These are phyloP conservation scores for Fusarium sp. DNA, from an alignment of 2,329 filamentous ascomycete genomes.

Conservation along the genomic window DNA sequence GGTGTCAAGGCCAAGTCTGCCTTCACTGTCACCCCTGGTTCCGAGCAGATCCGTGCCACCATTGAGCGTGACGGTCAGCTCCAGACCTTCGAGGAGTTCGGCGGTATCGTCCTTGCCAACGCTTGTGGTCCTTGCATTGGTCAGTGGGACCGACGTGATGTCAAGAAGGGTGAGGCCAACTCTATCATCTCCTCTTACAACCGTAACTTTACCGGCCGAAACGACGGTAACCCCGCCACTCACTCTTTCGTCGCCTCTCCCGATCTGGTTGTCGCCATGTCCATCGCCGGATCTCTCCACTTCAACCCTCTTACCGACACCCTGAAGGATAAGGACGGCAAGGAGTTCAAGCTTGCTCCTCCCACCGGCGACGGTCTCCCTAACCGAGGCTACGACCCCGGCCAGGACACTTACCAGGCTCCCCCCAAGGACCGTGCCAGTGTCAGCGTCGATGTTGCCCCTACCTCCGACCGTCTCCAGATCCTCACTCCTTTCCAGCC, in stretches of 20 bases:
- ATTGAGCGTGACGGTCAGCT: constrained; percentile 90
- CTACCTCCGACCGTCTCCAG: constrained; percentile 93
- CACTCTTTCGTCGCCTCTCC: constrained; percentile 94
- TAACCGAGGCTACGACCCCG: constrained; percentile 84
- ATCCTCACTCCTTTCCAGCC: constrained; percentile 84
- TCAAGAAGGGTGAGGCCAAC: constrained; percentile 95
- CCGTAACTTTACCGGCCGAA: constrained; percentile 99
- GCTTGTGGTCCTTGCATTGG: constrained; percentile 95
- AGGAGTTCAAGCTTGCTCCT: constrained; percentile 88
- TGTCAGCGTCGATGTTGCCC: constrained; percentile 84
- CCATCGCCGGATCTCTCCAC: constrained; percentile 83
- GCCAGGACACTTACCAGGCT: constrained; percentile 94
- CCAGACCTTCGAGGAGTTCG: constrained; percentile 84
- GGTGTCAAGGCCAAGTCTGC: constrained; percentile 89
- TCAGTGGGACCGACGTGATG: constrained; percentile 93
- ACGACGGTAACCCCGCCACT: constrained; percentile 94
- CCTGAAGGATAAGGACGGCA: constrained; percentile 94
- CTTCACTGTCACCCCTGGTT: constrained; percentile 96
- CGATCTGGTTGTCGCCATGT: constrained; percentile 87
- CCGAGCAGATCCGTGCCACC: constrained; percentile 95
- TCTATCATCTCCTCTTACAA: constrained; percentile 99
- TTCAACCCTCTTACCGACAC: constrained; percentile 97
- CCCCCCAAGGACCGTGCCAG: constrained; percentile 81
- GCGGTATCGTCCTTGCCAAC: constrained; percentile 91
- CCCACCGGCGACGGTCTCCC: constrained; percentile 88